Conservation (phyloP, 1,284 basidiomycete species). For the Athelia psychrophila region DNA sequence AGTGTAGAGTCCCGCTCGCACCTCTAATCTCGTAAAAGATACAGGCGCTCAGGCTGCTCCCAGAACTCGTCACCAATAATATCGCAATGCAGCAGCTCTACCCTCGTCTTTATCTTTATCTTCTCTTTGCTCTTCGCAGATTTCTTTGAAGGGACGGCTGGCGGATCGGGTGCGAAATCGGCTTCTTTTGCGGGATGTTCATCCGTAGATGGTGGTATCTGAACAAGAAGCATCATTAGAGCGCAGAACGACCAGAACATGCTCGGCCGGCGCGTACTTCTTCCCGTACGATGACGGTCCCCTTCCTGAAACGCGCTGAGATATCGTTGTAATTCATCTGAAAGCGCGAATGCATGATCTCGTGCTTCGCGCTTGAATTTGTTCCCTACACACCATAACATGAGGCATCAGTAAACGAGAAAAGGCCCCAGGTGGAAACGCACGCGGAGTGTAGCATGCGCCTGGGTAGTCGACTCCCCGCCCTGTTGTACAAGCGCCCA, state of each 20-base stretch:
- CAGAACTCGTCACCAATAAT: constrained; percentile 84
- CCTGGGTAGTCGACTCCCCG: constrained; percentile 74
- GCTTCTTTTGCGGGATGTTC: constrained; percentile 1
- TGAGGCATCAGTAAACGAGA: constrained; percentile 6
- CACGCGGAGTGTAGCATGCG: constrained; percentile 74
- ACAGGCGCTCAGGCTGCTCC: constrained; percentile 48
- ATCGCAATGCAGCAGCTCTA: constrained; percentile 75
- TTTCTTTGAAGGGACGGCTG: background rate
- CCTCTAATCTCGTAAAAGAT: constrained; percentile 33
- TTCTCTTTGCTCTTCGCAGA: constrained; percentile 28
- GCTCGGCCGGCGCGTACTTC: constrained; percentile 22
- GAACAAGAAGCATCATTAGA: constrained; percentile 11
- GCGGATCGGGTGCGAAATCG: constrained; percentile 6
- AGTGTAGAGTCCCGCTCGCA: no score
- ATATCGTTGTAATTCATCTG: constrained; percentile 87
- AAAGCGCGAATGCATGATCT: constrained; percentile 83
- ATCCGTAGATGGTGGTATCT: background rate
- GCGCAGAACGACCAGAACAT: background rate
- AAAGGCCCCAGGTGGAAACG: constrained; percentile 5
- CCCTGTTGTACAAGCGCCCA: constrained; percentile 90
- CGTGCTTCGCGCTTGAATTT: constrained; percentile 85
- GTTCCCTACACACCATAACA: constrained; percentile 61
- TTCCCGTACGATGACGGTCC: constrained; percentile 79
- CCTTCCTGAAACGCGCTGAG: constrained; percentile 78
- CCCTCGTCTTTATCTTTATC: constrained; percentile 34